Evolutionary conservation across 2,329 filamentous ascomycete genomes (phyloP), one percentile per base, ranked within the genome.

Genomic region (Phaeoacremonium minimum): DNA sequence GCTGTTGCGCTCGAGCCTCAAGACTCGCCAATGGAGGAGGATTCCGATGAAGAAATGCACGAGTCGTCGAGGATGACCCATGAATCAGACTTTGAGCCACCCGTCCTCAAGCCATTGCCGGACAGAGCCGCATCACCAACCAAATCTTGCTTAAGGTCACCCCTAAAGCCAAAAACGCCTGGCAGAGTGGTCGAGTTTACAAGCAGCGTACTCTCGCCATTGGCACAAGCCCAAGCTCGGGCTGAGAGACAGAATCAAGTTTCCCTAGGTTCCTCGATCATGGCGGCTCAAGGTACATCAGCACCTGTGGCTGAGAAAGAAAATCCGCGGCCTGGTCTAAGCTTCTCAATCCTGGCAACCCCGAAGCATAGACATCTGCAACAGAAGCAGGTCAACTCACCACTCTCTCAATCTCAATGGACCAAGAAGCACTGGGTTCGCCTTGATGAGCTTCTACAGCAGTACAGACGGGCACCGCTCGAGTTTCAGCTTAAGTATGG

Each of bases 131-230:
- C 68, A 5, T 79, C 75, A 2, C 75, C 76, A 0, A 63, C 56
- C 7, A 80, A 80, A 49, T 80, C 76, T 1, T 73, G 66, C 45
- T 55, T 80, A 16, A 68, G 76, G 14, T 77, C 75, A 4, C 73
- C 75, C 0, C 50, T 75, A 14, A 80, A 80, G 47, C 68, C 72
- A 4, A 75, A 68, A 42, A 78, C 73, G 3, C 73, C 73, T 1
- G 76, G 76, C 5, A 68, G 73, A 1, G 71, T 79, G 1, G 76
- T 80, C 12, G 73, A 76, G 39, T 80, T 79, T 44, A 71, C 69
- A 1, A 71, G 66, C 52, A 72, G 63, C 50, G 67, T 67, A 2
- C 52, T 71, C 6, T 71, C 69, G 4, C 69, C 71, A 2, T 46
- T 62, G 2, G 61, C 65, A 8, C 66, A 71, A 43, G 62, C 60